Evolutionary conservation across 768 basidiomycete species (phyloP).

Genomic region (Pleurotus cornucopiae): DNA sequence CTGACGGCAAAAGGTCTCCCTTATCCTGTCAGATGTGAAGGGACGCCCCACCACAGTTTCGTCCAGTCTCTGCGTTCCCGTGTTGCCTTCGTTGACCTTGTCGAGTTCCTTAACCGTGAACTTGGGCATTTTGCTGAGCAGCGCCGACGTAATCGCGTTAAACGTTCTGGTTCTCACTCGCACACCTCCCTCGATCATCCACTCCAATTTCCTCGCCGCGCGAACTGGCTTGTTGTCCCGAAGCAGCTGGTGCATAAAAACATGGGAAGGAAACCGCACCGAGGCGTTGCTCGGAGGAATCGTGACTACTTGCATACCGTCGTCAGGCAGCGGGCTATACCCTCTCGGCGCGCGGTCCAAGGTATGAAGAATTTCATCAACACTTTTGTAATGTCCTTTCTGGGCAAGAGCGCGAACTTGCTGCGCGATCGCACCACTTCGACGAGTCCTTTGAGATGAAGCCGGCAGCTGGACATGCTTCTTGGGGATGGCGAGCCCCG

Average conservation of each 20-base stretch:
- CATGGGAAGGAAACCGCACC: background rate
- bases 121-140: background rate
- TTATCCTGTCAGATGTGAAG: background rate
- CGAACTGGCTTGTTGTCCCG: background rate
- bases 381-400: too few relatives aligned
- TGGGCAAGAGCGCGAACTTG: too few relatives aligned
- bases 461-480: too few relatives aligned
- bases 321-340: too few relatives aligned
- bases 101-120: background rate
- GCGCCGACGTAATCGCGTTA: background rate
- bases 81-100: background rate
- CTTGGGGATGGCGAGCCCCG: too few relatives aligned
- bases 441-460: too few relatives aligned
- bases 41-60: background rate
- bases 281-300: too few relatives aligned
- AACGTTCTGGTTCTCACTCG: background rate
- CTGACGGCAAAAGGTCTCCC: background rate
- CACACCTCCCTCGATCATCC: background rate
- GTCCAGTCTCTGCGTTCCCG: background rate
- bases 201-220: background rate
- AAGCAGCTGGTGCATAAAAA: background rate
- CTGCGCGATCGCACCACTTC: too few relatives aligned
- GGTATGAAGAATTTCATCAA: too few relatives aligned
- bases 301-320: too few relatives aligned
- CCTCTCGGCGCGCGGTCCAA: too few relatives aligned